Conservation (phyloP, 1,139 yeast genomes). For the Suhomyces chickasaworum region DNA sequence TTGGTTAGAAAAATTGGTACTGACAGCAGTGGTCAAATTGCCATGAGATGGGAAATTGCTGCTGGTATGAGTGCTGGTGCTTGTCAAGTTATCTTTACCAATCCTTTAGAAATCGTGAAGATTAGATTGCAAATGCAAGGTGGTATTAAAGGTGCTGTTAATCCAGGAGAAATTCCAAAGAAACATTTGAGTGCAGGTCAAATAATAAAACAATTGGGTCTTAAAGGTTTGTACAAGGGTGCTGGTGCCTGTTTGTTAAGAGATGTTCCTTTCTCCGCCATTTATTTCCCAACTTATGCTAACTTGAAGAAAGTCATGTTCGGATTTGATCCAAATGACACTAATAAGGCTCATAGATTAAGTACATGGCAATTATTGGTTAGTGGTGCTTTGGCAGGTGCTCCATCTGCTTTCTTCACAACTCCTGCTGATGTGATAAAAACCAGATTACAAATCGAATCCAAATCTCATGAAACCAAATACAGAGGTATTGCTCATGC, state of each 20-base stretch:
- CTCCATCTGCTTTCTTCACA: conserved; percentile 95
- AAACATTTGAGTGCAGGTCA: conserved; percentile 62
- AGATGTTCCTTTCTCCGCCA: conserved; percentile 96
- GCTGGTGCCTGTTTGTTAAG: conserved; percentile 88
- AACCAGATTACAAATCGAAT: conserved; percentile 89
- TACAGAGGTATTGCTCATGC: conserved; percentile 82
- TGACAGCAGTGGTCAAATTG: conserved; percentile 57
- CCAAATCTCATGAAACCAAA: conserved; percentile 72
- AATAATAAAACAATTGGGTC: conserved; percentile 77
- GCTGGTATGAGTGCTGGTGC: conserved; percentile 97
- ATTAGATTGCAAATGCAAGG: conserved; percentile 96
- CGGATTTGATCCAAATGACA: conserved; percentile 72
- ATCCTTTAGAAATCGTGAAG: conserved; percentile 94
- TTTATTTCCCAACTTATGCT: conserved; percentile 96
- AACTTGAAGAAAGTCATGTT: conserved; percentile 83
- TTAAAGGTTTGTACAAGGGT: conserved; percentile 88
- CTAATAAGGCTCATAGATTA: conserved; percentile 51
- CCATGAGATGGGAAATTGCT: conserved; percentile 70
- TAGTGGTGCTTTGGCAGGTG: conserved; percentile 96
- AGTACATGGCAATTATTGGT: conserved; percentile 80
- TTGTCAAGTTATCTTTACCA: conserved; percentile 94
- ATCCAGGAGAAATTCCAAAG: conserved; percentile 50
- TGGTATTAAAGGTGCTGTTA: conserved; percentile 46
- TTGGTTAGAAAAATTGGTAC: conserved; percentile 76
- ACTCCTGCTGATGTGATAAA: conserved; percentile 97